Percentiles rank a stretch among this genome's conserved stretches.
Evolutionary conservation across 2,329 filamentous ascomycete genomes (phyloP).

Genomic region (Amesomyces nigricolor): DNA sequence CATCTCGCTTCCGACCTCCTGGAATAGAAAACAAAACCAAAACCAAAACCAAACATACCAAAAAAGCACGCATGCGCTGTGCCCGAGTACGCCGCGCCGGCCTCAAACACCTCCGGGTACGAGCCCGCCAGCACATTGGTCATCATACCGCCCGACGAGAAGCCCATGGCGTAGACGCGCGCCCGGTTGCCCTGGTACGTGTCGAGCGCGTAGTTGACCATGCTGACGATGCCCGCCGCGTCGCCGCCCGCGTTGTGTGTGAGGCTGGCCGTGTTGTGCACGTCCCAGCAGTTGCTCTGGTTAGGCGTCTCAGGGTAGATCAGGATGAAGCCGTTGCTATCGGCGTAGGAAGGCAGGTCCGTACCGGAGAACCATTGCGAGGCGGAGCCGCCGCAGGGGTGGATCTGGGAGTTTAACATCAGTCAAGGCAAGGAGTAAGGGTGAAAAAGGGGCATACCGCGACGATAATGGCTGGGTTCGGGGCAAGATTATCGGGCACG

Average conservation of each 20-base stretch:
- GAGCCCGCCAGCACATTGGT: constrained; percentile 32
- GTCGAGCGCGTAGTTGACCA: constrained; percentile 46
- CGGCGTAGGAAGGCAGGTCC: constrained; percentile 38
- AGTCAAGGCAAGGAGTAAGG: background rate
- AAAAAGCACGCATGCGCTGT: constrained; percentile 27
- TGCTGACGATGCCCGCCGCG: constrained; percentile 44
- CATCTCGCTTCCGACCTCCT: background rate
- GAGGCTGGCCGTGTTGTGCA: constrained; percentile 40
- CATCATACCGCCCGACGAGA: constrained; percentile 37
- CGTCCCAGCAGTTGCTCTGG: constrained; percentile 47
- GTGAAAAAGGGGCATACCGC: constrained; percentile 27
- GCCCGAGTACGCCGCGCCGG: constrained; percentile 30
- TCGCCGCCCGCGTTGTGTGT: constrained; percentile 47
- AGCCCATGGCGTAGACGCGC: constrained; percentile 44
- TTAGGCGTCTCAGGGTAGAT: constrained; percentile 46
- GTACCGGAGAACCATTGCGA: constrained; percentile 37
- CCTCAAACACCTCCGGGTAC: constrained; percentile 32
- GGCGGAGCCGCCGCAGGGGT: constrained; percentile 43
- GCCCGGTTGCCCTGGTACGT: constrained; percentile 42
- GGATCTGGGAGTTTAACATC: constrained; percentile 26
- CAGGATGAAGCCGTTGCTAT: constrained; percentile 31
- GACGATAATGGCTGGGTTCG: constrained; percentile 41
- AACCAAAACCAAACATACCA: constrained; percentile 11
- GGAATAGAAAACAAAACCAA: too few relatives aligned
- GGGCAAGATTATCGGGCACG: constrained; percentile 29